Conservation (phyloP, 768 basidiomycete genomes). For the Lentinus tigrinus region DNA sequence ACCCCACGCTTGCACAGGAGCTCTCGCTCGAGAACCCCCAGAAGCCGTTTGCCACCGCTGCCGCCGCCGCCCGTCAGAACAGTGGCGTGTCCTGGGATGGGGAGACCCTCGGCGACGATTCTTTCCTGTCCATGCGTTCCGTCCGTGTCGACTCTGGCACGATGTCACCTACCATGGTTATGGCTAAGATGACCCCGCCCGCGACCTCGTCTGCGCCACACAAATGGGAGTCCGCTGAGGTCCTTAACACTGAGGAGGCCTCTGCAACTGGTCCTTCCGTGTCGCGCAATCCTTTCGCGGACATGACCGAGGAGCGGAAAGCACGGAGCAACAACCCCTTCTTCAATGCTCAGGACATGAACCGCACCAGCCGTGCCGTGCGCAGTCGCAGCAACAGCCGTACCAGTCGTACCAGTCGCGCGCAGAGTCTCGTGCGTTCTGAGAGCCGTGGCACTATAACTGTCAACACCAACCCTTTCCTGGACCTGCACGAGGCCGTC, state of each 20-base stretch:
- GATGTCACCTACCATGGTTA: conserved; percentile 48
- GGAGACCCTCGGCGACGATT: conserved; percentile 43
- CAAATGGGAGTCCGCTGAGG: conserved; percentile 70
- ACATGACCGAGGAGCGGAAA: conserved; percentile 26
- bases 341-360: conserved; percentile 38
- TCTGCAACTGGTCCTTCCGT: conserved; percentile 24
- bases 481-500: conserved; percentile 31
- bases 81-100: conserved; percentile 51
- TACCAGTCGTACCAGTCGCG: conserved; percentile 17
- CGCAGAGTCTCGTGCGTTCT: conserved; percentile 12
- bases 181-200: conserved; percentile 62
- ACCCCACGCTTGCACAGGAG: conserved; percentile 49
- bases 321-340: conserved; percentile 47
- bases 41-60: conserved; percentile 40
- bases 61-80: conserved; percentile 38
- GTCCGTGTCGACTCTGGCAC: conserved; percentile 39
- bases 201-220: conserved; percentile 50
- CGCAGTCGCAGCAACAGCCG: conserved; percentile 30
- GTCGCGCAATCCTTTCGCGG: conserved; percentile 33
- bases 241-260: conserved; percentile 43
- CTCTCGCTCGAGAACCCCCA: conserved; percentile 44
- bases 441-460: conserved; percentile 10
- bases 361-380: conserved; percentile 13
- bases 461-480: conserved; percentile 40
- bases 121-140: conserved; percentile 50